These are phyloP conservation scores for Verticillium albo-atrum DNA, from an alignment of 2,329 filamentous ascomycete species.

Conservation along the genomic window DNA sequence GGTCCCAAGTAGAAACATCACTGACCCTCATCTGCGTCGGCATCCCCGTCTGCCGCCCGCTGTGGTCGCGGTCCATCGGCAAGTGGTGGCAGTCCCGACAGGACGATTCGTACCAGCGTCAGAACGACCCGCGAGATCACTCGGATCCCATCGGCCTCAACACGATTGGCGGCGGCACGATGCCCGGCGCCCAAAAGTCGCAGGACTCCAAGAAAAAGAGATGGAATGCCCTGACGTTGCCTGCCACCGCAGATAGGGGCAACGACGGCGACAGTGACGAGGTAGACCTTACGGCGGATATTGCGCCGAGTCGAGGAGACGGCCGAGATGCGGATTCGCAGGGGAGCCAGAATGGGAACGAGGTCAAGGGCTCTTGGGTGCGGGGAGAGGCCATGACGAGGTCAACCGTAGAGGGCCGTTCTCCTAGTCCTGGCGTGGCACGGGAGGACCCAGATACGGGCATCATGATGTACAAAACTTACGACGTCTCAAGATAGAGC, in stretches of 20 bases:
- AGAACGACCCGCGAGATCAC: not conserved
- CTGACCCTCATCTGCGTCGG: constrained; percentile 16
- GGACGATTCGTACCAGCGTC: not conserved
- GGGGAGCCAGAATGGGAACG: not conserved
- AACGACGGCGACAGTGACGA: not conserved
- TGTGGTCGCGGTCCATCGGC: constrained; percentile 5
- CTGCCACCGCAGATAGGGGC: not conserved
- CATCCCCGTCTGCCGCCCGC: constrained; percentile 15
- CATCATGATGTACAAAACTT: not conserved
- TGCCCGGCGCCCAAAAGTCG: not conserved
- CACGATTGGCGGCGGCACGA: constrained; percentile 1
- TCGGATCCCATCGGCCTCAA: not conserved
- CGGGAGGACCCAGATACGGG: not conserved
- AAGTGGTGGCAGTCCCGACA: constrained; percentile 1
- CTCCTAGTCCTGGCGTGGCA: not conserved
- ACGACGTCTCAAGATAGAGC: not conserved
- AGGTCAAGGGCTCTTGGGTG: not conserved
- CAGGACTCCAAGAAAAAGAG: constrained; percentile 1
- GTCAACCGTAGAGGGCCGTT: not conserved
- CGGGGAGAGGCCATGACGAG: not conserved
- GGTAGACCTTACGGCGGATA: not conserved
- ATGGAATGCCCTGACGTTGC: not conserved
- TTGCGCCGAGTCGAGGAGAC: no score
- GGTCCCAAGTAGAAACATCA: constrained; percentile 13
- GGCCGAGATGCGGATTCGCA: not conserved